phyloP scores from a whole-genome alignment of 2,329 filamentous ascomycete genomes.

The Septoria petroselini region DNA sequence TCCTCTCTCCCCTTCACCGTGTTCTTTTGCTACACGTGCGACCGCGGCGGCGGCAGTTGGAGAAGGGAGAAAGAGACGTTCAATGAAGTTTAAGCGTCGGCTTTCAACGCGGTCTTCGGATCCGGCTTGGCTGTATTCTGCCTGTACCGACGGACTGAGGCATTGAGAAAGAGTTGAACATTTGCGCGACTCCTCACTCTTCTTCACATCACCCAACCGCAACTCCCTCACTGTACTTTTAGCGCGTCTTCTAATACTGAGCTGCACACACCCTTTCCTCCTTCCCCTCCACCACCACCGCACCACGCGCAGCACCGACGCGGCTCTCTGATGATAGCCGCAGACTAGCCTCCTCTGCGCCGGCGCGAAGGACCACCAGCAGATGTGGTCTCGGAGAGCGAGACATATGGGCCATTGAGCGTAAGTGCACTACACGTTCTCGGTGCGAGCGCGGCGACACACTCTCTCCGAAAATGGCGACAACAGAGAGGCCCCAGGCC shows the following conservation, averaged over 20 bases:
- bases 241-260: too few species aligned
- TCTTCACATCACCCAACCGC: too few species aligned
- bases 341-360: neutral
- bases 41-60: too few species aligned
- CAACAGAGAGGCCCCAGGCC: neutral
- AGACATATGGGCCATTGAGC: slow-evolving; percentile 1
- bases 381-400: slow-evolving; percentile 1
- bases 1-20: neutral
- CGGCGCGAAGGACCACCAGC: slow-evolving; percentile 1
- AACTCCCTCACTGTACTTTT: too few species aligned
- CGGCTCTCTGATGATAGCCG: neutral
- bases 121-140: too few species aligned
- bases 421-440: slow-evolving; percentile 2
- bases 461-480: slow-evolving; percentile 5
- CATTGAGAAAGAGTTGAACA: too few species aligned
- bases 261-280: neutral
- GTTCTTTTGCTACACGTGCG: neutral
- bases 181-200: too few species aligned
- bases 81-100: too few species aligned
- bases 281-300: neutral
- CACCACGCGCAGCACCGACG: neutral
- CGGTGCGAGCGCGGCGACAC: neutral
- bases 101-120: too few species aligned
- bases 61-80: too few species aligned
- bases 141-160: too few species aligned